These are phyloP conservation scores for Seiridium unicorne DNA, from an alignment of 2,329 filamentous ascomycete species.

Conservation along the genomic window DNA sequence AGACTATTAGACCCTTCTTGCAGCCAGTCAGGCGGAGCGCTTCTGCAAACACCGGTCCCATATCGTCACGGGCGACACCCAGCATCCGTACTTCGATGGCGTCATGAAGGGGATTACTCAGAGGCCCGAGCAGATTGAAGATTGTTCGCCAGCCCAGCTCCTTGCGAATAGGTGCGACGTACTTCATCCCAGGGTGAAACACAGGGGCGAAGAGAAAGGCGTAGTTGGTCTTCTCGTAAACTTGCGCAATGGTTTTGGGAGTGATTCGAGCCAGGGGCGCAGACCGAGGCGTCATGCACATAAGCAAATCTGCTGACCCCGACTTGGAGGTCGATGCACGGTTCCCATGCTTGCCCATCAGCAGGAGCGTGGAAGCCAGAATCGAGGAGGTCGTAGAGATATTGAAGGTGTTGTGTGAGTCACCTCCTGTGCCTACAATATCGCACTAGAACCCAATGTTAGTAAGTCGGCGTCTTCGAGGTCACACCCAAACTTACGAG, in stretches of 20 bases:
- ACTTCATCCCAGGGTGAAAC: constrained; percentile 93
- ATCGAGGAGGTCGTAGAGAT: constrained; percentile 95
- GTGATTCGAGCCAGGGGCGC: constrained; percentile 74
- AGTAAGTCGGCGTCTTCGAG: background rate
- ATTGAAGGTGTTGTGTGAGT: constrained; percentile 97
- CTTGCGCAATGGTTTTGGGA: constrained; percentile 65
- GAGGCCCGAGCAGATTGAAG: constrained; percentile 92
- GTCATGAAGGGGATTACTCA: constrained; percentile 86
- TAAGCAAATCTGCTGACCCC: constrained; percentile 88
- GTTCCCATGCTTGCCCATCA: constrained; percentile 95
- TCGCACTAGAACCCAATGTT: constrained; percentile 56
- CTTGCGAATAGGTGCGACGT: constrained; percentile 80
- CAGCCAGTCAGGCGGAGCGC: constrained; percentile 74
- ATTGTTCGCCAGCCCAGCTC: constrained; percentile 93
- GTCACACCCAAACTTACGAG: constrained; percentile 58
- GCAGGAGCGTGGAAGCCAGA: constrained; percentile 78
- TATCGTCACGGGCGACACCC: constrained; percentile 84
- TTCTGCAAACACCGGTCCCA: constrained; percentile 87
- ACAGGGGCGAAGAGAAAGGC: constrained; percentile 93
- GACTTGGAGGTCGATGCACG: constrained; percentile 93
- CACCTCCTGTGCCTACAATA: constrained; percentile 95
- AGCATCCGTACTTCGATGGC: constrained; percentile 85
- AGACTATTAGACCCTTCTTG: constrained; percentile 85
- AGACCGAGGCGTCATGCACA: constrained; percentile 67
- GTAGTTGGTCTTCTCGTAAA: constrained; percentile 85